phyloP scores from a whole-genome alignment of 1,139 yeast genomes.

The Debaryomycetaceae sp. region DNA sequence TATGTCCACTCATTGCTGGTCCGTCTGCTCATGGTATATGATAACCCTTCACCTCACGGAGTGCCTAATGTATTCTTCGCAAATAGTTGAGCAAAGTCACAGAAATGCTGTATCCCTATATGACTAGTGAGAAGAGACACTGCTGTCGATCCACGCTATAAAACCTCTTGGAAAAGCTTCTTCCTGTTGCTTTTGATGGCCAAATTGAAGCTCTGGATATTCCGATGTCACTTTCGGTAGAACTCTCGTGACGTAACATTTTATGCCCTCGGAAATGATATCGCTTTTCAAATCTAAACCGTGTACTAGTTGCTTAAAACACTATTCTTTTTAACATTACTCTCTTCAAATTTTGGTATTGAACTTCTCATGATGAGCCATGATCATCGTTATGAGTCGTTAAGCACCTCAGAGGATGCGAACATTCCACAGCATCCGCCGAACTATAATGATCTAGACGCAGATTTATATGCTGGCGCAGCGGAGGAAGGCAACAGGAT shows the following conservation, averaged over 20 bases:
- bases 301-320: too few relatives aligned
- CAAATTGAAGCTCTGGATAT: background rate
- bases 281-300: too few relatives aligned
- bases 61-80: too few relatives aligned
- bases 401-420: slow-evolving; percentile 4
- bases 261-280: too few relatives aligned
- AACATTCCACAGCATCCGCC: slow-evolving; percentile 29
- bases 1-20: background rate
- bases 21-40: background rate
- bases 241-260: too few relatives aligned
- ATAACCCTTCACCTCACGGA: background rate
- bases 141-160: background rate
- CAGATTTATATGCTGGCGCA: slow-evolving; percentile 3
- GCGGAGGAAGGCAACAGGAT: slow-evolving; percentile 7
- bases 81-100: too few relatives aligned
- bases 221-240: background rate
- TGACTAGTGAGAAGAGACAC: background rate
- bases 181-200: background rate
- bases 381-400: slow-evolving; percentile 6
- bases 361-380: slow-evolving; percentile 1
- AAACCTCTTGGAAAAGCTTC: background rate
- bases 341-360: background rate
- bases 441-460: slow-evolving; percentile 22
- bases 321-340: too few relatives aligned
- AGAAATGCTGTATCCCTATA: too few relatives aligned